phyloP scores from a whole-genome alignment of 2,329 filamentous ascomycete genomes.

The Apiospora hydei region DNA sequence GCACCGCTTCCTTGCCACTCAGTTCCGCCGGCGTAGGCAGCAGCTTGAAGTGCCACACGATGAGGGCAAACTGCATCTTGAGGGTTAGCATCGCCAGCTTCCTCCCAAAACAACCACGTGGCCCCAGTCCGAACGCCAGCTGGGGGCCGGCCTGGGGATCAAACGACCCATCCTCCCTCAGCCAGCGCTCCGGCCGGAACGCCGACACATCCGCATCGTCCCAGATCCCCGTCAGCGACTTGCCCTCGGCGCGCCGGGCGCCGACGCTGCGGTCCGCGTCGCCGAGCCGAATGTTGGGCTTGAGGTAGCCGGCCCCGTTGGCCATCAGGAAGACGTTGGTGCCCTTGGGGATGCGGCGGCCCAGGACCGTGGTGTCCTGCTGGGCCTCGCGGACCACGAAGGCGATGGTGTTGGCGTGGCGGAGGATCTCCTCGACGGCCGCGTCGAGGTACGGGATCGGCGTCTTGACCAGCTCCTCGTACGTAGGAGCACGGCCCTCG shows the following conservation, averaged over 20 bases:
- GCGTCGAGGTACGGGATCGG: constrained; percentile 43
- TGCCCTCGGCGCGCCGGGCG: constrained; percentile 23
- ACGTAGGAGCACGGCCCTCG: constrained; percentile 35
- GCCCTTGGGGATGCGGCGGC: constrained; percentile 39
- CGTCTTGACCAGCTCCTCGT: constrained; percentile 35
- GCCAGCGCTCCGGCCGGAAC: constrained; percentile 35
- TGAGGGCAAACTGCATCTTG: constrained; percentile 32
- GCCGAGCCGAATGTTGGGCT: constrained; percentile 27
- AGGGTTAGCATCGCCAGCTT: constrained; percentile 30
- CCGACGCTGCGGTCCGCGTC: constrained; percentile 29
- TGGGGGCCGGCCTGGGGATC: constrained; percentile 30
- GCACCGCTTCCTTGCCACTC: constrained; percentile 38
- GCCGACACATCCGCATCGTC: constrained; percentile 29
- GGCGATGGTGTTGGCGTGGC: constrained; percentile 35
- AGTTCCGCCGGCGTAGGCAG: constrained; percentile 28
- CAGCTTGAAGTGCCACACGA: constrained; percentile 32
- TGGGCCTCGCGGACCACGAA: constrained; percentile 36
- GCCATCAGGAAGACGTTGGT: constrained; percentile 35
- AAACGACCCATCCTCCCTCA: constrained; percentile 28
- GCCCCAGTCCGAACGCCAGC: constrained; percentile 33
- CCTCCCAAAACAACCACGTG: constrained; percentile 32
- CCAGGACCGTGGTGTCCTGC: constrained; percentile 39
- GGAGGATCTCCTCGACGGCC: constrained; percentile 42
- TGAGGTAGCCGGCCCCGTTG: constrained; percentile 30
- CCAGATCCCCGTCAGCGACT: constrained; percentile 29